Evolutionary conservation across 2,329 filamentous ascomycete genomes (phyloP), one percentile per base, ranked within the genome.

Genomic region (Neodidymelliopsis sp.): DNA sequence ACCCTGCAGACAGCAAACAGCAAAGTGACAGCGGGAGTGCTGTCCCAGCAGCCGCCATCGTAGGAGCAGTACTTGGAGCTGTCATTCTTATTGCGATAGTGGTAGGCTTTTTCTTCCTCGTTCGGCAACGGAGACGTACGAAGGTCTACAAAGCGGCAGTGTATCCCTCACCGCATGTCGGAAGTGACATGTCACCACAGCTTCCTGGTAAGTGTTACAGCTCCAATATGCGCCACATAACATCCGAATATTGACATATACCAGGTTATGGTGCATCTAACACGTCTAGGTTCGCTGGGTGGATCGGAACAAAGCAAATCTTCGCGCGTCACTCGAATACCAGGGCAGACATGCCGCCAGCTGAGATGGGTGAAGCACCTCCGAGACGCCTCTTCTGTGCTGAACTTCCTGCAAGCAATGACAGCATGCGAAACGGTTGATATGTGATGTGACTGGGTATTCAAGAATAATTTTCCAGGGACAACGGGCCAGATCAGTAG

Each of bases 111-210:
- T 29, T 60, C 3, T 40, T 60, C 11, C 53, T 49, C 13, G 11
- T 62, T 3, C 51, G 51, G 9, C 50, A 56, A 12, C 53, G 43
- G 34, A 57, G 34, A 27, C 42, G 40, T 2, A 52, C 35, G 11
- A 67, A 63, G 8, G 48, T 62, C 11, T 60, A 60, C 39, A 57
- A 54, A 41, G 53, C 56, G 28, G 59, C 63, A 27, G 50, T 51
- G 10, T 62, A 65, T 35, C 61, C 61, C 6, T 65, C 66, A 1
- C 57, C 59, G 10, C 55, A 60, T 11, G 45, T 56, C 15, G 53
- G 53, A 9, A 56, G 40, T n/a, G 62, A 69, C 31, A 65, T 70
- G 62, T 66, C 57, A 23, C 53, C 55, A 22, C 57, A 62, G 8
- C 49, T 65, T n/a, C 30, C 34, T 20, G 42, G 63, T 59, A 43